A percentile compares a stretch with the other conserved stretches of the same genome.
Conservation (phyloP, 2,329 filamentous ascomycete species). For the Apiospora rasikravindrae region DNA sequence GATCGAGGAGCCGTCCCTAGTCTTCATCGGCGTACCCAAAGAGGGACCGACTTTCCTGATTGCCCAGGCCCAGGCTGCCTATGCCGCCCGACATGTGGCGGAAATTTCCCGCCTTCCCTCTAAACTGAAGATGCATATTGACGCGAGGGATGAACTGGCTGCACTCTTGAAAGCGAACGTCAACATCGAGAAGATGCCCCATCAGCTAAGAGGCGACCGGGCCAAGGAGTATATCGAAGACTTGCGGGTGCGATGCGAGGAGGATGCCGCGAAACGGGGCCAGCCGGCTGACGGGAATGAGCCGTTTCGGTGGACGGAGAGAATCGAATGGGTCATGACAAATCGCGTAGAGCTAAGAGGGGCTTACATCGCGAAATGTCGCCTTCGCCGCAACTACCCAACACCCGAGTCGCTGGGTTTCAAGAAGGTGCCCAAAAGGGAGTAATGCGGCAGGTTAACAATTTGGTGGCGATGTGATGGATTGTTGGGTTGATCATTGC, state of each 20-base stretch:
- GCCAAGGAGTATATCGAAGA: background rate
- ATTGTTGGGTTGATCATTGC: background rate
- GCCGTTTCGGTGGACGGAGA: background rate
- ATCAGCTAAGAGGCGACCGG: background rate
- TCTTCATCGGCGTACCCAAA: constrained; percentile 18
- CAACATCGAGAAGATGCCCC: no score
- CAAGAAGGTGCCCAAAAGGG: background rate
- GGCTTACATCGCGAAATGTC: background rate
- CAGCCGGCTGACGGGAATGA: background rate
- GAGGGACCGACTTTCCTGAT: constrained; percentile 2
- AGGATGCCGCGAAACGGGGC: background rate
- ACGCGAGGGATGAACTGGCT: background rate
- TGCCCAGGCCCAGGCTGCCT: background rate
- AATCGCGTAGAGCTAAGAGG: background rate
- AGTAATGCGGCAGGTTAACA: background rate
- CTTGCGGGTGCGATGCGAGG: background rate
- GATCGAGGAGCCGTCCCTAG: constrained; percentile 2
- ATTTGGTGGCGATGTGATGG: background rate
- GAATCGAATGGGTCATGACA: background rate
- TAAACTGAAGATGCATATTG: background rate
- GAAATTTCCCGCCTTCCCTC: background rate
- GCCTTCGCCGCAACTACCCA: background rate
- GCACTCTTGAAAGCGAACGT: no score
- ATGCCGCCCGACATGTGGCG: background rate
- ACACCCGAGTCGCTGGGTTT: background rate